phyloP scores from a whole-genome alignment of 2,329 filamentous ascomycete species.

The Graphilbum fragrans region DNA sequence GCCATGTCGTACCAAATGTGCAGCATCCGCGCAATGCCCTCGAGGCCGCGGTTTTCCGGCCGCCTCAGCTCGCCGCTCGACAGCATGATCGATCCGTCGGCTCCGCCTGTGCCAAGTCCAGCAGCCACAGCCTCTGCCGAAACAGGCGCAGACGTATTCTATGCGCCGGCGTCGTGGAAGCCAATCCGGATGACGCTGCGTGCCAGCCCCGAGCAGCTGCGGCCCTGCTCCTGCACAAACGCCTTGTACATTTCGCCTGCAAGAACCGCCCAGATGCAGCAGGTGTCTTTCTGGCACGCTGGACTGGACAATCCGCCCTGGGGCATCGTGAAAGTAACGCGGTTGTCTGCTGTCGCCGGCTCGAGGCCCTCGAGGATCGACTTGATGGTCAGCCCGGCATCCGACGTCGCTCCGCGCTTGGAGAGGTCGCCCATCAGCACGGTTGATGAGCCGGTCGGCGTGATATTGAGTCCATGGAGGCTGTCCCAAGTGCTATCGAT shows the following conservation, averaged over 20 bases:
- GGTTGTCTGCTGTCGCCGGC: slow-evolving; percentile 11
- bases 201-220: slow-evolving; percentile 16
- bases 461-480: no score
- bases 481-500: no score
- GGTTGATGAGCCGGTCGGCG: slow-evolving; percentile 1
- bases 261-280: slow-evolving; percentile 28
- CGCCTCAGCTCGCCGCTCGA: slow-evolving; percentile 24
- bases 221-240: slow-evolving; percentile 16
- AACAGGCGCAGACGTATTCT: slow-evolving; percentile 16
- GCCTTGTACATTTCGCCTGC: slow-evolving; percentile 20
- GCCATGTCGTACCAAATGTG: slow-evolving; percentile 25
- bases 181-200: slow-evolving; percentile 31
- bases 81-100: slow-evolving; percentile 32
- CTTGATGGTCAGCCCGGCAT: slow-evolving; percentile 24
- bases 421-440: slow-evolving; percentile 25
- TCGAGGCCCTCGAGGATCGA: slow-evolving; percentile 17
- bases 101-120: slow-evolving; percentile 18
- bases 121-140: background rate
- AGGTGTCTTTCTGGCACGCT: slow-evolving; percentile 15
- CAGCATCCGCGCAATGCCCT: slow-evolving; percentile 24
- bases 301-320: slow-evolving; percentile 10
- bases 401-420: slow-evolving; percentile 18
- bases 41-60: slow-evolving; percentile 32
- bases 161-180: slow-evolving; percentile 34
- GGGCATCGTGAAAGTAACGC: slow-evolving; percentile 12